Evolutionary conservation across 2,329 filamentous ascomycete genomes (phyloP), one percentile per base, ranked within the genome.

Genomic region (Elsinoe necatrix): DNA sequence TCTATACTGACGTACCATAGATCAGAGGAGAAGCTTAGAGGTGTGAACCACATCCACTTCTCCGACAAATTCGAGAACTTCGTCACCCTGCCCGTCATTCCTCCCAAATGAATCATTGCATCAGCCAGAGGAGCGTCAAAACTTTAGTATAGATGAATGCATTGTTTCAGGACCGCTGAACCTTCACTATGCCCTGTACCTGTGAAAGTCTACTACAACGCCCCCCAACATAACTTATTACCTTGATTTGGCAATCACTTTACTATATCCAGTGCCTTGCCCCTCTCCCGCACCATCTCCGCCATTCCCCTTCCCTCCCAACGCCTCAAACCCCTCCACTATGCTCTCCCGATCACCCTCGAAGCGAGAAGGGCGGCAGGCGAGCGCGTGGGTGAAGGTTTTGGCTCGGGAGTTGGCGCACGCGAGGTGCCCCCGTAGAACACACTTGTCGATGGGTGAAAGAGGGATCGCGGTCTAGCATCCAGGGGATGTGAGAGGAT

Each of bases 401-500:
- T 85, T 84, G 63, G 72, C 72, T 61, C 87, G 84, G 0, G 83
- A 83, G 61, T 87, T 87, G 34, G 74, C 72, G 27, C 78, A 73
- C 0, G 83, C 83, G 25, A 87, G 67, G 62, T 87, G 84, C 2
- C 81, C 83, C 2, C 82, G 75, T 2, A 87, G 72, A 2, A 63
- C 65, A 1, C 27, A 4, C 9, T 29, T 73, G 74, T 0, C 73
- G 64, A n/a, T 75, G 71, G 0, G 69, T 70, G 50, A 73, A 70
- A 58, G 65, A 72, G 2, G 64, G 41, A 31, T 75, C 70, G 58
- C 76, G 71, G 58, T 84, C 80, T 1, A 85, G 68, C 0, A 85
- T 63, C 62, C 76, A 85, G 0, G 82, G 82, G 16, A 85, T 78
- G 62, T 85, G 82, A 54, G 73, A 82, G 54, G 74, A 75, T 61